Evolutionary conservation across 768 basidiomycete species (phyloP).

Genomic region (Termitomyces sp.): DNA sequence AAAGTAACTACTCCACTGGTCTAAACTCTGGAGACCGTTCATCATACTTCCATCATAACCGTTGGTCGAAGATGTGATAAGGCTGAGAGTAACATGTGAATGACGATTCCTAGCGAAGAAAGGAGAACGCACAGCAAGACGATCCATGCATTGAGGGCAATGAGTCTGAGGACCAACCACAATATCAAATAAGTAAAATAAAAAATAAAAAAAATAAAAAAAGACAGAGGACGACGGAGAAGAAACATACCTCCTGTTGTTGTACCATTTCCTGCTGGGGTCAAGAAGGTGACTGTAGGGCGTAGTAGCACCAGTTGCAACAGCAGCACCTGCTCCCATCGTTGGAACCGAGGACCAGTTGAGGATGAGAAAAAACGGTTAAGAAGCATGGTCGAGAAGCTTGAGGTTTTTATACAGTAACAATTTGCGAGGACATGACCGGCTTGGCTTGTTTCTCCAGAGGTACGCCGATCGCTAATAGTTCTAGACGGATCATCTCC

Average conservation of each 20-base stretch:
- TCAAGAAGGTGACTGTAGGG: constrained; percentile 54
- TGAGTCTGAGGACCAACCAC: constrained; percentile 37
- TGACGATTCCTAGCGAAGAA: not conserved
- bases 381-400: constrained; percentile 21
- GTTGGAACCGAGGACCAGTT: constrained; percentile 21
- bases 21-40: constrained; percentile 72
- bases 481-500: constrained; percentile 3
- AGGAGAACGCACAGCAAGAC: constrained; percentile 47
- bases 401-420: constrained; percentile 27
- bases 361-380: constrained; percentile 26
- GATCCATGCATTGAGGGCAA: constrained; percentile 67
- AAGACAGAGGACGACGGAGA: too few relatives aligned
- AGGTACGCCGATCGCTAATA: constrained; percentile 31
- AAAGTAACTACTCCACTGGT: constrained; percentile 63
- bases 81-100: constrained; percentile 27
- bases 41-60: constrained; percentile 79
- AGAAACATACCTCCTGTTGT: constrained; percentile 55
- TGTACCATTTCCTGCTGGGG: constrained; percentile 71
- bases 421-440: constrained; percentile 21
- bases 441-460: constrained; percentile 31
- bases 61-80: constrained; percentile 73
- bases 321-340: constrained; percentile 56
- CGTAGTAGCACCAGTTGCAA: constrained; percentile 22
- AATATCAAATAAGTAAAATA: not conserved
- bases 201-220: not conserved